Base-by-base conservation (phyloP, 768 basidiomycete genomes). In the Suillus fuscotomentosus region DNA sequence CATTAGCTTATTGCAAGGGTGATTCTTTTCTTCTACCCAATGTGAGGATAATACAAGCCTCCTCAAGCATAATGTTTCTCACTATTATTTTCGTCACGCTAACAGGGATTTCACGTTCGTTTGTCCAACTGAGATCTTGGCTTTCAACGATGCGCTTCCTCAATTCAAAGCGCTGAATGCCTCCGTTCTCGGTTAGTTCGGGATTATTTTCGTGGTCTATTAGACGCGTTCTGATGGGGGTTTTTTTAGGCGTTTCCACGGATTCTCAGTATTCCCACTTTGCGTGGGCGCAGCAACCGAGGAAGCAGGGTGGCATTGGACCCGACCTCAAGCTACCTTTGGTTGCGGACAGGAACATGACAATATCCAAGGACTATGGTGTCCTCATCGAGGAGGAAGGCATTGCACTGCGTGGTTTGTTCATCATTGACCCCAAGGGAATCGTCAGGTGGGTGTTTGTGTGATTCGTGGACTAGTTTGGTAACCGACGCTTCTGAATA, bases 81-180 rank as follows among this genome's bases (percentile, higher is more conserved):
- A 38, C 22, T 4, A 31, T 50, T 14, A 1, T 42, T 31, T 36
- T 43, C 36, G 20, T 34, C 51, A 67, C 51, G 67, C 17, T 38
- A 13, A 27, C 66, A 94, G 90, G 82, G 91, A 92, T 72, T 94
- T 92, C 77, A 93, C 92, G 45, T 92, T 92, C 69, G 91, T 92
- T 70, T 96, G 94, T 79, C 94, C 94, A n/a, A 95, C 94, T 63
- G 95, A 97, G 78, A 96, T 97, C 73, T 85, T 96, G 55, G 95
- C 95, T 1, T 97, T 95, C 84, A 95, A 97, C 76, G 92, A 94
- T 66, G 89, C 93, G 10, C 85, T 97, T 39, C 73, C 86, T 60
- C 81, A 84, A 66, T 95, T 97, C 82, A 82, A 86, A 61, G 83
- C 83, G 61, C 80, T 95, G 66, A 86, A 88, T 74, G 88, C 92